Conservation (phyloP, 2,329 filamentous ascomycete species). For the Cladophialophora psammophila region DNA sequence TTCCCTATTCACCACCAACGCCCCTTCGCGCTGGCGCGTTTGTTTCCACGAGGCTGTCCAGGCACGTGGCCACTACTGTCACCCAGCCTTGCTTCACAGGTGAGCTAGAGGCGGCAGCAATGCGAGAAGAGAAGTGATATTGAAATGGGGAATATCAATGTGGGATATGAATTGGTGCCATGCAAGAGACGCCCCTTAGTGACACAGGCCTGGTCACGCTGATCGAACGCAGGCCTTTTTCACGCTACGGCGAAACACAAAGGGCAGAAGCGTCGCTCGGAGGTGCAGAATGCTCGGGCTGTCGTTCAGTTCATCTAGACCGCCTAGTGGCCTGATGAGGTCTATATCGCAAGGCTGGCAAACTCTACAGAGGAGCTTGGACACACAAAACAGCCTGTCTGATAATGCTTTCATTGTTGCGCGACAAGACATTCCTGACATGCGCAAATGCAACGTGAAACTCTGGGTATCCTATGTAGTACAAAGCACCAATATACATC, state of each 20-base stretch:
- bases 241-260: background rate
- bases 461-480: background rate
- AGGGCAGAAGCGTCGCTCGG: too few species aligned
- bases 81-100: background rate
- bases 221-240: background rate
- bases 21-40: background rate
- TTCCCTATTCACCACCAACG: background rate
- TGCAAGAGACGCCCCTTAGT: background rate
- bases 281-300: too few species aligned
- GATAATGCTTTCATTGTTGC: too few species aligned
- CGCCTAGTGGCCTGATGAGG: too few species aligned
- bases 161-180: too few species aligned
- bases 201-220: background rate
- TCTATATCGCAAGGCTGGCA: too few species aligned
- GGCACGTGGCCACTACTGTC: background rate
- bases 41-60: background rate
- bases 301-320: too few species aligned
- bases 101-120: background rate
- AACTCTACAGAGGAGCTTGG: too few species aligned
- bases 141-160: background rate
- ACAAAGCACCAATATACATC: background rate
- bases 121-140: background rate
- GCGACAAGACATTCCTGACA: too few species aligned
- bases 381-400: too few species aligned
- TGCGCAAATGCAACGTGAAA: too few species aligned